phyloP scores from a whole-genome alignment of 2,329 filamentous ascomycete genomes.

The Nothophoma quercina region DNA sequence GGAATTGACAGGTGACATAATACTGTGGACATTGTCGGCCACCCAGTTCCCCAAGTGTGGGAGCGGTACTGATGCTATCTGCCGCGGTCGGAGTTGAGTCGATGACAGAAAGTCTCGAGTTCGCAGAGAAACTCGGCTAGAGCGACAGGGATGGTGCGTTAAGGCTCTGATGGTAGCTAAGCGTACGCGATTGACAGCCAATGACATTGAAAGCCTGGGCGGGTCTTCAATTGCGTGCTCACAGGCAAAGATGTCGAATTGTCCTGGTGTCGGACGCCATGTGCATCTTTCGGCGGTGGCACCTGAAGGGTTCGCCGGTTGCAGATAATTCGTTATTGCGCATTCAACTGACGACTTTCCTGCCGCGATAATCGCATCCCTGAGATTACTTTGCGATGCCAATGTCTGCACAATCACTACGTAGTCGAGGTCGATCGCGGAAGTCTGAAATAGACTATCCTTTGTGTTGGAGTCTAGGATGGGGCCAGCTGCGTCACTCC shows the following conservation, averaged over 20 bases:
- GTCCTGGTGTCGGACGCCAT: conserved; percentile 15
- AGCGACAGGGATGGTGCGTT: conserved; percentile 35
- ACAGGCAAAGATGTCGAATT: conserved; percentile 43
- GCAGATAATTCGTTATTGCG: conserved; percentile 5
- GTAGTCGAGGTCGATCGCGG: conserved; percentile 1
- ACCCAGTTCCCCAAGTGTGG: conserved; percentile 2
- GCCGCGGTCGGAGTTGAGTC: conserved; percentile 21
- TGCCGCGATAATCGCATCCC: conserved; percentile 4
- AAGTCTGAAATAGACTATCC: neutral
- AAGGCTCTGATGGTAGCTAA: conserved; percentile 30
- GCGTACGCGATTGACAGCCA: conserved; percentile 27
- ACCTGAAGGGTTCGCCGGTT: neutral
- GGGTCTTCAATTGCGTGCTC: conserved; percentile 46
- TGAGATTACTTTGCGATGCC: neutral
- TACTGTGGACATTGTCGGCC: conserved; percentile 23
- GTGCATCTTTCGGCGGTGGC: conserved; percentile 6
- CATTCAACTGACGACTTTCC: conserved; percentile 9
- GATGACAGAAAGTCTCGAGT: conserved; percentile 23
- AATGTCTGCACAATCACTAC: neutral
- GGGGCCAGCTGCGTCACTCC: conserved; percentile 15
- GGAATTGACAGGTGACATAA: conserved; percentile 37
- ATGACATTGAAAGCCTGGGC: conserved; percentile 18
- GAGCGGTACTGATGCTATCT: conserved; percentile 8
- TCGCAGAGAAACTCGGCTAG: conserved; percentile 35
- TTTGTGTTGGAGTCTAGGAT: neutral